Conservation (phyloP, 2,329 filamentous ascomycete species). For the Microthyrium microscopicum region DNA sequence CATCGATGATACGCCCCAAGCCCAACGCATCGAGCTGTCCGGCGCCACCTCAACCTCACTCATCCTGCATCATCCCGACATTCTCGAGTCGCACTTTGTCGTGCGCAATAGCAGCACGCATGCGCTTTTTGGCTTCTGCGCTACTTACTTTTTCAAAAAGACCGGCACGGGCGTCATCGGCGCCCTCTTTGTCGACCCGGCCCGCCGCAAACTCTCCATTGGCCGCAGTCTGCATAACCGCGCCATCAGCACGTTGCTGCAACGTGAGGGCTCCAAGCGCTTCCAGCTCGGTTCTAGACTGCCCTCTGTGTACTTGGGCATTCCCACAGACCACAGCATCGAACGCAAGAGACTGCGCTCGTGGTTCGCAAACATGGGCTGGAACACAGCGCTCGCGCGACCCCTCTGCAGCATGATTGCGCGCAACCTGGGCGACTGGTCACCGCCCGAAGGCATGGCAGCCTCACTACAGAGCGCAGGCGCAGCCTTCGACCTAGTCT, state of each 20-base stretch:
- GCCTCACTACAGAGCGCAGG: slow-evolving; percentile 57
- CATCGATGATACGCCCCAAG: slow-evolving; percentile 47
- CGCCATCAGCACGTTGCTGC: slow-evolving; percentile 58
- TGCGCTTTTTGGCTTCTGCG: slow-evolving; percentile 79
- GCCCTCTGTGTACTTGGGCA: slow-evolving; percentile 73
- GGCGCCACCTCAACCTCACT: slow-evolving; percentile 60
- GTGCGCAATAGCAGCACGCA: slow-evolving; percentile 88
- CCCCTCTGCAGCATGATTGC: slow-evolving; percentile 58
- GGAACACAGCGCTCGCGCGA: slow-evolving; percentile 54
- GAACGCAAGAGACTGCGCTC: slow-evolving; percentile 45
- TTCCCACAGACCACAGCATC: slow-evolving; percentile 49
- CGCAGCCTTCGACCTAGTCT: slow-evolving; percentile 61
- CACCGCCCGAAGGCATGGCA: slow-evolving; percentile 58
- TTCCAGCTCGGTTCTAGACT: slow-evolving; percentile 69
- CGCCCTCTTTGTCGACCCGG: slow-evolving; percentile 76
- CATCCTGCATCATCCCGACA: slow-evolving; percentile 49
- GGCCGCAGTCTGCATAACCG: slow-evolving; percentile 78
- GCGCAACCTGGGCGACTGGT: slow-evolving; percentile 55
- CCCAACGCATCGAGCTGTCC: slow-evolving; percentile 50
- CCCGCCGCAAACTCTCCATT: slow-evolving; percentile 73
- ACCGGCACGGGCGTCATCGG: slow-evolving; percentile 61
- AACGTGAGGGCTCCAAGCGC: slow-evolving; percentile 55
- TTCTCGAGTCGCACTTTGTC: slow-evolving; percentile 76
- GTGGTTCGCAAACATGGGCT: slow-evolving; percentile 84
- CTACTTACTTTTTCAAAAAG: slow-evolving; percentile 65